Percentiles rank a stretch among this genome's conserved stretches.
phyloP scores from a whole-genome alignment of 2,329 filamentous ascomycete genomes.

The Ilyonectria robusta region DNA sequence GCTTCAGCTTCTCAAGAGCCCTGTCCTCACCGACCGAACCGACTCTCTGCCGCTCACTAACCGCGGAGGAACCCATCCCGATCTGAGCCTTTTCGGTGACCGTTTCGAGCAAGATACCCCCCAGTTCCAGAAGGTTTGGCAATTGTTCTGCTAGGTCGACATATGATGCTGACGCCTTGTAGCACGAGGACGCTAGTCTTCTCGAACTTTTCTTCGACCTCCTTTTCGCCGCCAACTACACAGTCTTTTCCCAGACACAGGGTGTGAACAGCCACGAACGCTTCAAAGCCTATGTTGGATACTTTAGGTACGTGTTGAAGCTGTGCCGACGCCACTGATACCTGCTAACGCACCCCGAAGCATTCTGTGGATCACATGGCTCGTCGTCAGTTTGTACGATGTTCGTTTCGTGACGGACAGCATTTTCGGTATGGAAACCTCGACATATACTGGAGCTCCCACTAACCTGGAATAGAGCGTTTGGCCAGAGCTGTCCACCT shows the following conservation, averaged over 20 bases:
- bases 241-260: slow-evolving; percentile 64
- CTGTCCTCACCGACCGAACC: slow-evolving; percentile 38
- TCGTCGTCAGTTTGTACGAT: slow-evolving; percentile 74
- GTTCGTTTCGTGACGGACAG: slow-evolving; percentile 76
- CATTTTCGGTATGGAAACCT: slow-evolving; percentile 62
- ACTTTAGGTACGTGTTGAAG: slow-evolving; percentile 48
- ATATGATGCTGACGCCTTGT: neutral
- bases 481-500: slow-evolving; percentile 72
- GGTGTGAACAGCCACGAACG: slow-evolving; percentile 50
- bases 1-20: slow-evolving; percentile 52
- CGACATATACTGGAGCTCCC: neutral
- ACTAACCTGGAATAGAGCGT: slow-evolving; percentile 57
- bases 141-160: neutral
- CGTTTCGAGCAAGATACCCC: slow-evolving; percentile 42
- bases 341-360: slow-evolving; percentile 45
- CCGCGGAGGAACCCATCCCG: slow-evolving; percentile 21
- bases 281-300: slow-evolving; percentile 55
- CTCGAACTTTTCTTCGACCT: slow-evolving; percentile 58
- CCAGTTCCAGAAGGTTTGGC: slow-evolving; percentile 45
- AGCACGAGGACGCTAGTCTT: slow-evolving; percentile 55
- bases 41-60: slow-evolving; percentile 33
- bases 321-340: neutral
- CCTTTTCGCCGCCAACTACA: slow-evolving; percentile 71
- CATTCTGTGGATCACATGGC: slow-evolving; percentile 79
- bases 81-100: slow-evolving; percentile 45